phyloP scores from a whole-genome alignment of 345 rosid species.

The Salix dunnii region DNA sequence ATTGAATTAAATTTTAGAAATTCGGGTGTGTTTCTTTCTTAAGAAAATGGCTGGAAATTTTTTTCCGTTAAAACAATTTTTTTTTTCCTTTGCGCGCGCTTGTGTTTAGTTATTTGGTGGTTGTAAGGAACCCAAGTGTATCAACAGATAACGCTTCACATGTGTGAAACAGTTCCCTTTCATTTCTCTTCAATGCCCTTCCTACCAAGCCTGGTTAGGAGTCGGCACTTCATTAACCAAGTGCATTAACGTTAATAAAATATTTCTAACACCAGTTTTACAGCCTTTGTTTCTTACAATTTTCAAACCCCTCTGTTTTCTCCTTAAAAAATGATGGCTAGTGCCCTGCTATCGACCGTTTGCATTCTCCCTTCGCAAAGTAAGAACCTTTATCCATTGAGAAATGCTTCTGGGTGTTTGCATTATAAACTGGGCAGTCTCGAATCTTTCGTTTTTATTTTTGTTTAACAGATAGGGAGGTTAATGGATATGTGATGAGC shows the following conservation, averaged over 20 bases:
- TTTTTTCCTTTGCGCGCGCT: neutral
- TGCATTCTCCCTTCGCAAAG: conserved; percentile 37
- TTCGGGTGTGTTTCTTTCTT: no score
- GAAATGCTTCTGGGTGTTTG: neutral
- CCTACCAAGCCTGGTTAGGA: neutral
- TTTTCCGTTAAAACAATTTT: neutral
- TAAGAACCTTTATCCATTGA: conserved; percentile 12
- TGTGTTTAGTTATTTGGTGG: conserved; percentile 3
- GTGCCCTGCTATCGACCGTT: conserved; percentile 33
- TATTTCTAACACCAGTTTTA: neutral
- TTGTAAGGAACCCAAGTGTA: conserved; percentile 7
- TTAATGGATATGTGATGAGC: conserved; percentile 22
- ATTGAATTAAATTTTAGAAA: no score
- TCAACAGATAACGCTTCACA: conserved; percentile 39
- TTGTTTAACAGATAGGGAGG: conserved; percentile 36
- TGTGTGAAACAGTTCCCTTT: neutral
- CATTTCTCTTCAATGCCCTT: conserved; percentile 35
- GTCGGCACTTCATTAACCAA: neutral
- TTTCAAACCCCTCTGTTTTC: neutral
- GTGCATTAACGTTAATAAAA: conserved; percentile 27
- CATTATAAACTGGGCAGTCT: neutral
- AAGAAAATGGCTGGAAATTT: no score
- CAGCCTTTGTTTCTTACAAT: neutral
- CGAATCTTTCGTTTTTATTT: neutral
- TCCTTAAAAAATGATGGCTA: conserved; percentile 35